phyloP scores from a whole-genome alignment of 257 asterid genomes.

The Capsicum rhomboideum region DNA sequence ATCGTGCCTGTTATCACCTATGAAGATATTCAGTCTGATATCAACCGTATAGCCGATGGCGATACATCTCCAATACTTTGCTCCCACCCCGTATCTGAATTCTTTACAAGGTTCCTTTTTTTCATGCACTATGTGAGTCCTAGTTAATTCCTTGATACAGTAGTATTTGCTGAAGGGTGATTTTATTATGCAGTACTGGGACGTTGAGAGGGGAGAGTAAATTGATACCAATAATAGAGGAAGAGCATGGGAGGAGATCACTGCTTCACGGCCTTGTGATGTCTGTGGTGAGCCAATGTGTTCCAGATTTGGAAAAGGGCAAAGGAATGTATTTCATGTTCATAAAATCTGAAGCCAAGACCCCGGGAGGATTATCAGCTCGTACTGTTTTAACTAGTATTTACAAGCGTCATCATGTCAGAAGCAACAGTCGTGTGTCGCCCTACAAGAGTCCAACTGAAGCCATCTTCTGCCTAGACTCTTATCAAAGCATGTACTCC shows the following conservation, averaged over 20 bases:
- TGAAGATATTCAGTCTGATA: constrained; percentile 21
- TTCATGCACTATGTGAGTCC: not conserved
- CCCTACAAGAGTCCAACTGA: not conserved
- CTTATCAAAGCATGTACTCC: not conserved
- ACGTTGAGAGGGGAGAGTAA: not conserved
- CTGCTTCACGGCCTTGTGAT: not conserved
- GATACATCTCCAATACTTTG: constrained; percentile 26
- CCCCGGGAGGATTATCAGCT: not conserved
- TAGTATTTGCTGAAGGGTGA: not conserved
- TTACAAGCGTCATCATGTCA: not conserved
- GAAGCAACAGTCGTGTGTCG: not conserved
- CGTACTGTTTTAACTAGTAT: not conserved
- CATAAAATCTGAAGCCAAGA: not conserved
- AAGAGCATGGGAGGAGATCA: not conserved
- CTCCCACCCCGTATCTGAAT: constrained; percentile 28
- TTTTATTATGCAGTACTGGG: not conserved
- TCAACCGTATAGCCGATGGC: constrained; percentile 21
- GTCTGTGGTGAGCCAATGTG: not conserved
- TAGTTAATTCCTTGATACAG: too few relatives aligned
- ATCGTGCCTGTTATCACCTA: constrained; percentile 23
- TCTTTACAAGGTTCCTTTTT: constrained; percentile 16
- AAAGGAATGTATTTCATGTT: not conserved
- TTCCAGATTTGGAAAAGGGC: not conserved
- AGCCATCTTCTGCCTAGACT: not conserved
- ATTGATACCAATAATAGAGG: not conserved